Base-by-base conservation (phyloP, 306 rosid genomes). In the Cotoneaster glaucophyllus region DNA sequence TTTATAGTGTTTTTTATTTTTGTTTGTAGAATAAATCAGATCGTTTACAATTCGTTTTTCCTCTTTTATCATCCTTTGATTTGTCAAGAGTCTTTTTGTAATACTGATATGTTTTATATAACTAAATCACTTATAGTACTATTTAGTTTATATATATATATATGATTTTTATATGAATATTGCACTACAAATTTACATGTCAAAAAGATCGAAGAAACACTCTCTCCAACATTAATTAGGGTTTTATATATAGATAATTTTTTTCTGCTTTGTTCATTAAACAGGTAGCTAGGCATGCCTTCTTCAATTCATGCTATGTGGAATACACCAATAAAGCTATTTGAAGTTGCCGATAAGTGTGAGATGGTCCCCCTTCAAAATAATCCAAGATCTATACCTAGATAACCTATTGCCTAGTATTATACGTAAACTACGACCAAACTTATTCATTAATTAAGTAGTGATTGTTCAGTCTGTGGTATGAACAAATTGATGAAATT, bases 241-340 rank as follows among this genome's bases (percentile, higher is more conserved):
- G 69, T 81, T 74, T 31, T 34, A 59, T 59, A 5, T 48, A 21
- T n/a, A 37, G 41, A 7, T 37, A 7, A 7, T 37, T 37, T 37
- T 48, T 8, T 69, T 14, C 37, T 61, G 66, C 34, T 61, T 61
- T 61, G 10, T 26, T 26, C n/a, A 62, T 26, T 79, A 15, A 54
- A 37, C 31, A 45, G 54, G 52, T 15, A 18, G 68, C 25, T 45
- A 72, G 26, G 74, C 61, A 59, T 83, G 78, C 78, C 61, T 77
- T 79, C 48, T 43, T 71, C 79, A 79, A 71, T 41, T 31, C 74
- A 73, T 75, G 78, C 82, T 75, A 44, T 62, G 67, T 63, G 73
- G 77, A 85, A 67, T 73, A 78, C 77, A 70, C 74, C 58, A 58
- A 74, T 77, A 82, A 84, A 87, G 85, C 70, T 78, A 83, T 62